A percentile compares a stretch with the other conserved stretches of the same genome.
Evolutionary conservation across 176 grass and related monocot genomes (phyloP).

Genomic region (Cymbopogon citratus): DNA sequence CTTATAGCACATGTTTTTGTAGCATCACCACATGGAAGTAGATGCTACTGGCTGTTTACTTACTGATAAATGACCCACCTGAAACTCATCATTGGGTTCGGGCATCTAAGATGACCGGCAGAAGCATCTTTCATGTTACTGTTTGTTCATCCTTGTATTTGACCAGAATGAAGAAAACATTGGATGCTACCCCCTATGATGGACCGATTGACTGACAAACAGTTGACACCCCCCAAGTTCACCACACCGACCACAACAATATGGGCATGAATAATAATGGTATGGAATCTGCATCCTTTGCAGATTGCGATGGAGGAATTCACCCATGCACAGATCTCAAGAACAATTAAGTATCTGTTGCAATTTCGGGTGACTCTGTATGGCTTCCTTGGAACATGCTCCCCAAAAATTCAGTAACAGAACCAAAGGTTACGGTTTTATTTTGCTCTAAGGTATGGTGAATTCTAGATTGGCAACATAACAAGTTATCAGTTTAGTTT

Average conservation of each 20-base stretch:
- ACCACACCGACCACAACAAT: slow-evolving; percentile 27
- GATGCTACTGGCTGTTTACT: slow-evolving; percentile 34
- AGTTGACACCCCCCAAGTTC: slow-evolving; percentile 14
- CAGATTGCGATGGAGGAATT: background rate
- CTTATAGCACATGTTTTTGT: slow-evolving; percentile 51
- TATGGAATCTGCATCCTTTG: background rate
- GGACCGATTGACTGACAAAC: slow-evolving; percentile 25
- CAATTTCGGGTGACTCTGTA: background rate
- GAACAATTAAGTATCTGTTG: slow-evolving; percentile 8
- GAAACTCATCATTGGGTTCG: slow-evolving; percentile 71
- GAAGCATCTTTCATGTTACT: slow-evolving; percentile 40
- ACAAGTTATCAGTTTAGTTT: background rate
- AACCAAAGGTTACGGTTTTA: slow-evolving; percentile 12
- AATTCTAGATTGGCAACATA: slow-evolving; percentile 13
- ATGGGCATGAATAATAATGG: background rate
- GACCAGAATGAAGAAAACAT: slow-evolving; percentile 25
- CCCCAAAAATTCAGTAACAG: background rate
- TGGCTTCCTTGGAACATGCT: background rate
- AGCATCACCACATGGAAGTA: slow-evolving; percentile 56
- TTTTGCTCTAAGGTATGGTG: background rate
- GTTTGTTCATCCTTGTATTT: slow-evolving; percentile 22
- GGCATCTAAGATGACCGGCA: slow-evolving; percentile 36
- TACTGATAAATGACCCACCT: slow-evolving; percentile 45
- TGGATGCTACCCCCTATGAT: slow-evolving; percentile 23
- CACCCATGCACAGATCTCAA: background rate